Base-by-base conservation (phyloP, 2,329 filamentous ascomycete genomes). In the Alternaria sp. region DNA sequence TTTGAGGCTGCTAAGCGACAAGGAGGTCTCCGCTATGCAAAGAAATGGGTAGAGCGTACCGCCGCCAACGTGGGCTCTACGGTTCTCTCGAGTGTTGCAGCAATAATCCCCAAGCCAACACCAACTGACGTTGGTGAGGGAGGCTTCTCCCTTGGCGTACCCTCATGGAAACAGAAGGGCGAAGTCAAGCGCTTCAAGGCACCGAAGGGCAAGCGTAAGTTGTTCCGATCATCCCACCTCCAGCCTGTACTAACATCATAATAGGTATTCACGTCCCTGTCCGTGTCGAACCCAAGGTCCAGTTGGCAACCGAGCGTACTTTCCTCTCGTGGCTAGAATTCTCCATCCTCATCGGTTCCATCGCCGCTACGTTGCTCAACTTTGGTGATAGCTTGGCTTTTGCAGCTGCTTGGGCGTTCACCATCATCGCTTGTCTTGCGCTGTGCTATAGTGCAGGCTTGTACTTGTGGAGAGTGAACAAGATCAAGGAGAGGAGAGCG, bases 261-360 rank as follows among this genome's bases (percentile, higher is more conserved):
- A 5, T 38, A 78, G 92, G 92, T 78, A 98, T 99, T 60, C 94
- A 98, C 73, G 95, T 99, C 24, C 94, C 94, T 14, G 90, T 98
- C 56, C 89, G 95, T 49, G 94, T 99, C 34, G 95, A 99, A 79
- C 95, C 95, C 34, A 99, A 99, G 81, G 95, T 99, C 51, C 97
- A 93, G 79, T 97, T 99, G 76, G 95, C 95, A 22, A 94, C 93
- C 1, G 95, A 99, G 80, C 88, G 95, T 66, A 99, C 95, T 1
- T 99, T 97, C 81, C 86, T 99, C 58, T 92, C 93, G 64, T 99
- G 95, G 91, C 91, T 99, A 71, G 94, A 99, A 79, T 98, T 96
- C 80, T 94, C 91, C 51, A 96, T 98, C 74, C 94, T 97, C 75
- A 89, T 99, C 54, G 93, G 92, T 41, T 74, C 70, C 54, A 80